phyloP scores from a whole-genome alignment of 805 yeast genomes.

The Novakomyces olei region DNA sequence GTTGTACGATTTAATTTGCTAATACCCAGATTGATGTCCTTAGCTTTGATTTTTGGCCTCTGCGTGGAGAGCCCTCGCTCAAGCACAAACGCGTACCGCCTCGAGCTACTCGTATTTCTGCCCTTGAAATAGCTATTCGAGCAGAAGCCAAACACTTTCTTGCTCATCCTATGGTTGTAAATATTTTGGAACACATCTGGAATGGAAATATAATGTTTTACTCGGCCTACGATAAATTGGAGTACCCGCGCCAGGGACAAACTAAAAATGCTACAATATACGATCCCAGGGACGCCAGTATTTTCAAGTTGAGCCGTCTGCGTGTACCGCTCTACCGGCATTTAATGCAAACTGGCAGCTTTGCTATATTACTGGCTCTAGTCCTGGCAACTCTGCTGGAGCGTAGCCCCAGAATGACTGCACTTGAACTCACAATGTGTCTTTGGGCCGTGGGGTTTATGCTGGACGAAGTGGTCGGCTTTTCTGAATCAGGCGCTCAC shows the following conservation, averaged over 20 bases:
- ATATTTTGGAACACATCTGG: constrained; percentile 28
- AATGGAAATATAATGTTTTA: constrained; percentile 25
- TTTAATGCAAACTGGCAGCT: constrained; percentile 14
- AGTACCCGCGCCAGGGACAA: not conserved
- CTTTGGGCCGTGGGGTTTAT: constrained; percentile 25
- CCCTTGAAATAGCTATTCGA: constrained; percentile 30
- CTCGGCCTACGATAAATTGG: constrained; percentile 17
- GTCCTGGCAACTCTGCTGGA: constrained; percentile 14
- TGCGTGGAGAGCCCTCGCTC: constrained; percentile 14
- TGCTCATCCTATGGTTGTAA: constrained; percentile 29
- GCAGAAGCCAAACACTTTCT: constrained; percentile 31
- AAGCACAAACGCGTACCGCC: constrained; percentile 11
- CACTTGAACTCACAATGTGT: constrained; percentile 22
- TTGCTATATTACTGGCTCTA: constrained; percentile 14
- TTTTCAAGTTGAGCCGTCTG: constrained; percentile 18
- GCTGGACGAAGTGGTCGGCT: constrained; percentile 24
- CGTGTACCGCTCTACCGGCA: constrained; percentile 20
- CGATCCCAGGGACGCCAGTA: constrained; percentile 16
- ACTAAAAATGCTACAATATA: constrained; percentile 15
- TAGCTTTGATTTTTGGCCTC: constrained; percentile 25
- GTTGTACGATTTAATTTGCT: not conserved
- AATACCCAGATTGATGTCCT: constrained; percentile 15
- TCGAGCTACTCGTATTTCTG: constrained; percentile 22
- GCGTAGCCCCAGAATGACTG: constrained; percentile 7
- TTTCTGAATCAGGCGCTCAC: constrained; percentile 23